phyloP scores from a whole-genome alignment of 805 yeast genomes.

The Candida xyloterini region DNA sequence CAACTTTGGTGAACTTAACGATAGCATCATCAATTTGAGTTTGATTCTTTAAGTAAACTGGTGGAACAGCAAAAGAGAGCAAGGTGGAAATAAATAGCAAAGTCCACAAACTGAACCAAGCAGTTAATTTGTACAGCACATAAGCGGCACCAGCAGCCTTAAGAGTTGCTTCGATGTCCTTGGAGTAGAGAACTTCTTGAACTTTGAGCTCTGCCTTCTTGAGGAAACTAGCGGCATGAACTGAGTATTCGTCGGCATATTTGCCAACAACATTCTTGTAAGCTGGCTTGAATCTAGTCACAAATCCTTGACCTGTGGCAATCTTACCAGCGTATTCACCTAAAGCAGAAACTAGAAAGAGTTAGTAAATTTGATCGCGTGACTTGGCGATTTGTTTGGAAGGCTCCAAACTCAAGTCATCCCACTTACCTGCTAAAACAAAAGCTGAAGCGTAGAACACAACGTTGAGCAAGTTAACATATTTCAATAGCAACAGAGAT shows the following conservation, averaged over 20 bases:
- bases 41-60: constrained; percentile 69
- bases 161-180: constrained; percentile 68
- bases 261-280: constrained; percentile 32
- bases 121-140: constrained; percentile 66
- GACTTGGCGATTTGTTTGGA: constrained; percentile 1
- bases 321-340: constrained; percentile 76
- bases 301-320: constrained; percentile 75
- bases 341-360: constrained; percentile 50
- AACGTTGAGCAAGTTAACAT: constrained; percentile 58
- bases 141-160: constrained; percentile 68
- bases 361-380: constrained; percentile 11
- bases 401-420: neutral
- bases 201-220: constrained; percentile 50
- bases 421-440: constrained; percentile 40
- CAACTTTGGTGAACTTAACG: constrained; percentile 42
- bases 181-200: constrained; percentile 62
- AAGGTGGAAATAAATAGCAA: constrained; percentile 56
- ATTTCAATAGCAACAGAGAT: constrained; percentile 55
- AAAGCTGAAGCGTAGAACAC: constrained; percentile 59
- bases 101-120: constrained; percentile 71
- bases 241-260: constrained; percentile 27
- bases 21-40: constrained; percentile 70
- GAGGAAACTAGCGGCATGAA: constrained; percentile 39
- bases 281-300: constrained; percentile 72
- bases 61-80: constrained; percentile 71